phyloP scores from a whole-genome alignment of 2,329 filamentous ascomycete species.

The Aspergillus japonicus region DNA sequence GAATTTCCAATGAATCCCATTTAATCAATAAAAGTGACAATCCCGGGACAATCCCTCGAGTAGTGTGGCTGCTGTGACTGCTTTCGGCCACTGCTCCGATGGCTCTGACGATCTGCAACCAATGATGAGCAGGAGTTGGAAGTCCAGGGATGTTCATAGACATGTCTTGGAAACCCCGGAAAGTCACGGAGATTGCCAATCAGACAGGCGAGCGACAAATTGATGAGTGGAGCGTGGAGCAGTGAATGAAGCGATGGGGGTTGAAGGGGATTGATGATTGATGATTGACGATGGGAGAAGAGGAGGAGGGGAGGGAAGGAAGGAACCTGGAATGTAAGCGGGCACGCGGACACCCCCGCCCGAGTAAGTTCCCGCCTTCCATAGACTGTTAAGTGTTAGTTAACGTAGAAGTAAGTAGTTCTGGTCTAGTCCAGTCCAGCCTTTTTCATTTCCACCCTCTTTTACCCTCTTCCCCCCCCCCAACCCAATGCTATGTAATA shows the following conservation, averaged over 20 bases:
- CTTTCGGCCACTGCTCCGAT: constrained; percentile 13
- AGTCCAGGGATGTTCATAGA: not conserved
- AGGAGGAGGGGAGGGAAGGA: too few species aligned
- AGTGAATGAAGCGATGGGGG: not conserved
- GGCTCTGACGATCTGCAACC: not conserved
- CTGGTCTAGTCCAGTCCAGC: not conserved
- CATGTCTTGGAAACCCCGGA: not conserved
- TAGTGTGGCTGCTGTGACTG: constrained; percentile 4
- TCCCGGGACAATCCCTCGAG: not conserved
- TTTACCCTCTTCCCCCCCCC: too few species aligned
- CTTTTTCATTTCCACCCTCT: not conserved
- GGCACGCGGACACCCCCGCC: not conserved
- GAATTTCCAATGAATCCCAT: not conserved
- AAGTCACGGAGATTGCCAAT: not conserved
- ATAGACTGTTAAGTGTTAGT: not conserved
- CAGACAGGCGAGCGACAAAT: not conserved
- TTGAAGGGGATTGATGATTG: not conserved
- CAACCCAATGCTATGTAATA: too few species aligned
- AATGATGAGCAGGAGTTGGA: not conserved
- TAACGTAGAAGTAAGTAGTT: not conserved
- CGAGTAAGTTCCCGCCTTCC: not conserved
- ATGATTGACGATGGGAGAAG: not conserved
- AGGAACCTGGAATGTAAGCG: not conserved
- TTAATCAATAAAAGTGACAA: not conserved
- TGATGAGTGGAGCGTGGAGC: not conserved